These are phyloP conservation scores for Mycena polygramma DNA, from an alignment of 768 basidiomycete genomes.

Conservation along the genomic window DNA sequence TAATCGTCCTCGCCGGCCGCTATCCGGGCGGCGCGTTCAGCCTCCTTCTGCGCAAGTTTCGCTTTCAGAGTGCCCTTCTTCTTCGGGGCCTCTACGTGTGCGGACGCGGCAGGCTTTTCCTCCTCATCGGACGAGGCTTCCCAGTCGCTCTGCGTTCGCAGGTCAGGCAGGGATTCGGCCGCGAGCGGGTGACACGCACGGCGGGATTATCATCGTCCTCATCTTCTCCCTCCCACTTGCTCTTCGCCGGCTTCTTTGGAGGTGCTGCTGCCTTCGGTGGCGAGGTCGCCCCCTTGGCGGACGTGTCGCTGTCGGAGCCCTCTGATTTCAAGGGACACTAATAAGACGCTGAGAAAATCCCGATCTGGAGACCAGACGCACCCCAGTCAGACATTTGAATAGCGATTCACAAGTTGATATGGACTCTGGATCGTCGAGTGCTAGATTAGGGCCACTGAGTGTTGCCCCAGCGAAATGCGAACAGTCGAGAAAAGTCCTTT, in stretches of 20 bases:
- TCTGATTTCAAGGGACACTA: conserved; percentile 9
- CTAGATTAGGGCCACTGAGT: neutral
- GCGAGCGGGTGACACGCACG: conserved; percentile 60
- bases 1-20: conserved; percentile 65
- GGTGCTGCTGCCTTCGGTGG: conserved; percentile 37
- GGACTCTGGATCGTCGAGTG: neutral
- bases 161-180: conserved; percentile 16
- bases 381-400: conserved; percentile 58
- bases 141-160: conserved; percentile 86
- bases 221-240: conserved; percentile 93
- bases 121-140: conserved; percentile 87
- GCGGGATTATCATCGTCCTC: conserved; percentile 85
- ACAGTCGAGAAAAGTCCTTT: neutral
- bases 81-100: conserved; percentile 77
- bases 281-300: conserved; percentile 43
- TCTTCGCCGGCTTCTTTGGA: conserved; percentile 41
- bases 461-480: neutral
- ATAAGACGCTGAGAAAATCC: conserved; percentile 33
- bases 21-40: conserved; percentile 68
- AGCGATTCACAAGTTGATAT: neutral
- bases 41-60: conserved; percentile 94
- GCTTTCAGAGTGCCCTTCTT: conserved; percentile 95
- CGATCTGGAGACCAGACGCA: conserved; percentile 33
- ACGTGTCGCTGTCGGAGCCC: conserved; percentile 54
- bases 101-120: conserved; percentile 60